Conservation (phyloP, 106 monocot species). For the Vanilla planifolia region DNA sequence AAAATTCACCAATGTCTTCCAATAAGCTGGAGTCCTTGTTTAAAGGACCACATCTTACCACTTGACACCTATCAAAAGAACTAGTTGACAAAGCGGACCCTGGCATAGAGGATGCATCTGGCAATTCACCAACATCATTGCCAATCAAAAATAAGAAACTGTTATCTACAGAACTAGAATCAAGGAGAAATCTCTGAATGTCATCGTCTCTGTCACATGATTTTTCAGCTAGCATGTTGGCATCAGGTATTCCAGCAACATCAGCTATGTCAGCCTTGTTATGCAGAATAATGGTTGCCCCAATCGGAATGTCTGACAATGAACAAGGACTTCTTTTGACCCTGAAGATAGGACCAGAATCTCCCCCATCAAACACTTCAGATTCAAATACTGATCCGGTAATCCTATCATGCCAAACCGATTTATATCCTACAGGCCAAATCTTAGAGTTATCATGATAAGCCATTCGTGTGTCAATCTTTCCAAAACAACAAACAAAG, state of each 20-base stretch:
- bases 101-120: slow-evolving; percentile 9
- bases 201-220: slow-evolving; percentile 46
- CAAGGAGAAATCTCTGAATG: slow-evolving; percentile 46
- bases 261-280: slow-evolving; percentile 18
- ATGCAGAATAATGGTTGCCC: slow-evolving; percentile 47
- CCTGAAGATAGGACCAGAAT: slow-evolving; percentile 73
- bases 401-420: slow-evolving; percentile 82
- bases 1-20: slow-evolving; percentile 78
- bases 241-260: slow-evolving; percentile 24
- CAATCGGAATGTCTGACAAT: slow-evolving; percentile 30
- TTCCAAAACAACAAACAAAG: slow-evolving; percentile 57
- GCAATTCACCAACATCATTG: slow-evolving; percentile 9
- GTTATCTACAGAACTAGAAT: slow-evolving; percentile 46
- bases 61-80: slow-evolving; percentile 1
- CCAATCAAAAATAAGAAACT: slow-evolving; percentile 41
- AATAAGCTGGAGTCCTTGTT: slow-evolving; percentile 7
- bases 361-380: slow-evolving; percentile 79
- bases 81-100: slow-evolving; percentile 1
- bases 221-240: slow-evolving; percentile 13
- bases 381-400: slow-evolving; percentile 91
- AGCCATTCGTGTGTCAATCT: slow-evolving; percentile 39
- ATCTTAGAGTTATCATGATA: slow-evolving; percentile 71
- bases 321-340: slow-evolving; percentile 85
- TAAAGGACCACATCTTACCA: slow-evolving; percentile 2
- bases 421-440: slow-evolving; percentile 85